Base-by-base conservation (phyloP, 495 filamentous ascomycete species). In the Penicillium cataractarum region DNA sequence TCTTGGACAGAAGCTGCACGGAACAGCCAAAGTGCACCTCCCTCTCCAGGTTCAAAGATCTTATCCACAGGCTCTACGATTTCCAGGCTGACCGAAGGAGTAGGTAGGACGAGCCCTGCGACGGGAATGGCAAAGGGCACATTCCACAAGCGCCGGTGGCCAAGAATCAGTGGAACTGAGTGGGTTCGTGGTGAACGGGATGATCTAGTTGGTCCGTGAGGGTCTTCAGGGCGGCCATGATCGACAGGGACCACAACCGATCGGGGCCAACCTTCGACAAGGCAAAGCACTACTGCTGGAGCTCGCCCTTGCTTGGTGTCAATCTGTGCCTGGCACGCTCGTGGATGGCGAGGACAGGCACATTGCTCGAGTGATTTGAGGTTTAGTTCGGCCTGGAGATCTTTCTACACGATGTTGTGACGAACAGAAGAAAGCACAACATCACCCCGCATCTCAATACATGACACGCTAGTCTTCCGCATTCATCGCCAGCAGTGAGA, bases 181-280 rank as follows among this genome's bases (percentile, higher is more conserved):
- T 56, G 54, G 54, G 19, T 29, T 19, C 19, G 32, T 56, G 32
- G 35, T 13, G 13, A 42, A 26, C 51, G n/a, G 51, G 27, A 32
- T 4, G 27, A 46, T 51, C 55, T 44, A n/a, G 37, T 57, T 68
- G 61, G 61, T 55, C 55, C 44, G 58, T 59, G 54, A 33, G 35
- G 13, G 37, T 7, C 27, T 32, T 22, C 31, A 26, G 55, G 33
- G 35, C 24, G 31, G 35, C n/a, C 40, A 56, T 50, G 68, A 71
- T 71, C 66, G 69, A 65, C 66, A 68, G 63, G 68, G 49, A 66
- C 69, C 62, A 55, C 61, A 65, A 39, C 33, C 55, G 61, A 70
- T 58, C 63, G 58, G 31, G 48, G 32, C 21, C 8, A 21, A 29
- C 46, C 46, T 29, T 50, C 46, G 19, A 22, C 42, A 22, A 24